Evolutionary conservation across 768 basidiomycete species (phyloP), one percentile per base, ranked within the genome.

Genomic region (Pulveroboletus sp.): DNA sequence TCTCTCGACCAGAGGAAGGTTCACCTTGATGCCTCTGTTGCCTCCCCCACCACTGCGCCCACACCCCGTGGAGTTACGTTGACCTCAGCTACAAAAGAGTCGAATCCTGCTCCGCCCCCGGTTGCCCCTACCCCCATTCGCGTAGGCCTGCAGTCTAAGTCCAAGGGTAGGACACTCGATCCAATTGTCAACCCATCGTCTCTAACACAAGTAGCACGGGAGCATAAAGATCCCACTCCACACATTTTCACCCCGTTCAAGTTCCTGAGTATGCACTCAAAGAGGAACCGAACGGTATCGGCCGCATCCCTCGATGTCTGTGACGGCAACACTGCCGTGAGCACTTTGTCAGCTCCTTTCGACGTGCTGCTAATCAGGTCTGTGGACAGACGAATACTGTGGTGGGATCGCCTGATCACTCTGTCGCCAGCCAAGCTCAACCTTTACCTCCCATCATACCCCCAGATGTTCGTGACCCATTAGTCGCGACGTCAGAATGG

Each of bases 221-320:
- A 21, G 4, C 21, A 21, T 21, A 21, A 21, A 21, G 72, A 72
- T 50, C 60, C 71, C 9, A 70, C 68, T 17, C 66, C 76, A 30
- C 78, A 74, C 46, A 72, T 80, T 18, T 82, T 83, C 57, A 77
- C 76, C 15, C 79, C 85, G 1, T 85, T 87, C 66, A 79, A 80
- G 39, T 76, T 86, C 58, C 56, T 21, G 21, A 21, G 21, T 21
- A 21, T 87, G 63, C 53, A 65, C 39, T 73, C 73, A 35, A 82
- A 78, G 60, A 74, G 79, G 58, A 75, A 83, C 62, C 79, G 83
- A 30, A 82, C 84, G 7, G 72, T 90, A 37, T 90, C 89, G 14
- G 76, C 79, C 33, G 82, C 82, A 31, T 91, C 89, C 37, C 72
- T 86, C 30, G 89, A 91, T 63, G 89, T 86, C 24, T 77, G 82